Evolutionary conservation across 148 eudicot species (phyloP).

Genomic region (Camellia sinensis): DNA sequence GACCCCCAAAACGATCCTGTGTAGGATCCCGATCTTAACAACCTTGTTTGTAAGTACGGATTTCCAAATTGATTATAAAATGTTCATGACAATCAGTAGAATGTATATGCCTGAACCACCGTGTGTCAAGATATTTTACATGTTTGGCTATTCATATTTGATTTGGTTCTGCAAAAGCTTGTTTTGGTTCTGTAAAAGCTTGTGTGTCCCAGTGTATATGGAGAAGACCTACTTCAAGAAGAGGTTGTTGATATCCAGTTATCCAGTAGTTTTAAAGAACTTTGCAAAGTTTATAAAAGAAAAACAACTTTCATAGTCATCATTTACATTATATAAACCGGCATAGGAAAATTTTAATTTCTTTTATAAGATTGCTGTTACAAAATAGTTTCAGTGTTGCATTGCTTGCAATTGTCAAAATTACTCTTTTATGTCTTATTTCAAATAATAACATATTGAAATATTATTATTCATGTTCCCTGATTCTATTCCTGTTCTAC

Average conservation of each 20-base stretch:
- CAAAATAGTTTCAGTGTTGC: neutral
- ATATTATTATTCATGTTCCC: neutral
- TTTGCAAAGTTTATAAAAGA: neutral
- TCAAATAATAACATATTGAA: neutral
- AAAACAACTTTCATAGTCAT: neutral
- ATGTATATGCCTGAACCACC: neutral
- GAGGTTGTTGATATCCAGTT: neutral
- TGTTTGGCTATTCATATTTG: neutral
- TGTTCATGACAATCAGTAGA: neutral
- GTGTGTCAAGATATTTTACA: neutral
- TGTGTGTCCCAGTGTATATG: neutral
- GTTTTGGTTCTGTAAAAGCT: no score
- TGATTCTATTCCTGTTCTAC: slow-evolving; percentile 11
- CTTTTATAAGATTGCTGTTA: neutral
- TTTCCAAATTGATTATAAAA: neutral
- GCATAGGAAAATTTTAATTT: neutral
- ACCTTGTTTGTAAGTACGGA: no score
- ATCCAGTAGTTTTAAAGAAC: neutral
- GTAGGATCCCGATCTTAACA: no score
- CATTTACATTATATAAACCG: neutral
- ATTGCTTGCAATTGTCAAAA: neutral
- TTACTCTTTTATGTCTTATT: neutral
- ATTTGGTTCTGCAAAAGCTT: neutral
- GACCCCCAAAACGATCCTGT: no score
- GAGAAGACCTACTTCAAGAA: neutral